phyloP scores from a whole-genome alignment of 192 early-diverging fungal genomes.

The Rhizoclosmatium globosum region DNA sequence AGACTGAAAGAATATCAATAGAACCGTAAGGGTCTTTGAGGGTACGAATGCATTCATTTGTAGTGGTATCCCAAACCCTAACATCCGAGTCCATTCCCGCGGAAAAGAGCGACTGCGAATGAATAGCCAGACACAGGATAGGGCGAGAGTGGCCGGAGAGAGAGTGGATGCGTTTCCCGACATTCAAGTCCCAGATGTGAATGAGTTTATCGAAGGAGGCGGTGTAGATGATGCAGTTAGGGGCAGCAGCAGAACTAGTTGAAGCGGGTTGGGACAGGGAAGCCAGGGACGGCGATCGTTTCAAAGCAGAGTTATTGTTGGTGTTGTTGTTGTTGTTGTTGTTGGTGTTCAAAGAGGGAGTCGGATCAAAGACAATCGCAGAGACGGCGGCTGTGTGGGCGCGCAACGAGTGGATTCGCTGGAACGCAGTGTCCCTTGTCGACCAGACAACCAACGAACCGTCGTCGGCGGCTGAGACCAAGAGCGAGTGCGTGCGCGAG shows the following conservation, averaged over 20 bases:
- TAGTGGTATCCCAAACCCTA: slow-evolving; percentile 46
- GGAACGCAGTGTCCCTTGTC: background rate
- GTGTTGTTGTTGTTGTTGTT: slow-evolving; percentile 34
- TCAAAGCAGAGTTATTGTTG: slow-evolving; percentile 9
- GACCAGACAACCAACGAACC: slow-evolving; percentile 42
- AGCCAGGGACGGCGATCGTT: slow-evolving; percentile 26
- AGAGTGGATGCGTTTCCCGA: slow-evolving; percentile 22
- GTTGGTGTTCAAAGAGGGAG: slow-evolving; percentile 16
- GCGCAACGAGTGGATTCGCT: slow-evolving; percentile 15
- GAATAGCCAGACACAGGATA: slow-evolving; percentile 43
- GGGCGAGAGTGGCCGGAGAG: slow-evolving; percentile 38
- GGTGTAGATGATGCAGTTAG: slow-evolving; percentile 33
- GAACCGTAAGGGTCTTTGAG: slow-evolving; percentile 2
- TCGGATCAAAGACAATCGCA: slow-evolving; percentile 16
- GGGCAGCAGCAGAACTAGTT: background rate
- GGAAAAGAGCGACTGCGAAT: slow-evolving; percentile 39
- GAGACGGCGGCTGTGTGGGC: slow-evolving; percentile 41
- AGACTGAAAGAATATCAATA: background rate
- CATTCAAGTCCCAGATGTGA: slow-evolving; percentile 39
- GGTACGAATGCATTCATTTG: slow-evolving; percentile 41
- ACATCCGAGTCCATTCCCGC: slow-evolving; percentile 43
- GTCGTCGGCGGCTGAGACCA: slow-evolving; percentile 45
- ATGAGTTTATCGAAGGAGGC: slow-evolving; percentile 36
- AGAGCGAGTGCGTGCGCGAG: background rate
- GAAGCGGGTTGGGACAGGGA: background rate